Evolutionary conservation across 257 asterid species (phyloP).

Genomic region (Solanum chaucha): DNA sequence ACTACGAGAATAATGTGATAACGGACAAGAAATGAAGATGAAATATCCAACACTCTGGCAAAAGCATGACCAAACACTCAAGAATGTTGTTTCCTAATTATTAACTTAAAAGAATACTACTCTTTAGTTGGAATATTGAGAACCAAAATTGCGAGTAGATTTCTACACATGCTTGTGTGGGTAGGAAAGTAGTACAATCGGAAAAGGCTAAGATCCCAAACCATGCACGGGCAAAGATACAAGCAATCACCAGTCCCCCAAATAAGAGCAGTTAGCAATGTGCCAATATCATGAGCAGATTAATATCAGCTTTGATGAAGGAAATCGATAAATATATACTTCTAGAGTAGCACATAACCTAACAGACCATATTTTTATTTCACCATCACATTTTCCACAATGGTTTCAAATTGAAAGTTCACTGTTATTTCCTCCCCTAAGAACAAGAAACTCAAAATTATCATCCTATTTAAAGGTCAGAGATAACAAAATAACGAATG

Average conservation of each 20-base stretch:
- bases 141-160: background rate
- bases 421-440: background rate
- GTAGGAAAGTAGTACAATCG: background rate
- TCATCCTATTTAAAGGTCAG: slow-evolving; percentile 30
- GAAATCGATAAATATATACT: background rate
- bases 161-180: background rate
- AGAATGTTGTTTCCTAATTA: background rate
- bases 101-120: background rate
- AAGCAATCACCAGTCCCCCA: background rate
- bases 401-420: background rate
- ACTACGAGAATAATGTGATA: background rate
- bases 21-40: background rate
- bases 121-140: background rate
- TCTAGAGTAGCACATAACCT: background rate
- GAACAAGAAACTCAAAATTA: background rate
- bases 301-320: background rate
- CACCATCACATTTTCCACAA: background rate
- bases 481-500: background rate
- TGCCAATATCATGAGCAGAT: background rate
- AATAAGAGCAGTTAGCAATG: background rate
- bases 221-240: background rate
- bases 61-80: background rate
- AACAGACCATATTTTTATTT: background rate
- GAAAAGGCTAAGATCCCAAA: background rate
- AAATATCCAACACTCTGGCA: background rate